These are phyloP conservation scores for Lophium mytilinum DNA, from an alignment of 495 filamentous ascomycete species.

Conservation along the genomic window DNA sequence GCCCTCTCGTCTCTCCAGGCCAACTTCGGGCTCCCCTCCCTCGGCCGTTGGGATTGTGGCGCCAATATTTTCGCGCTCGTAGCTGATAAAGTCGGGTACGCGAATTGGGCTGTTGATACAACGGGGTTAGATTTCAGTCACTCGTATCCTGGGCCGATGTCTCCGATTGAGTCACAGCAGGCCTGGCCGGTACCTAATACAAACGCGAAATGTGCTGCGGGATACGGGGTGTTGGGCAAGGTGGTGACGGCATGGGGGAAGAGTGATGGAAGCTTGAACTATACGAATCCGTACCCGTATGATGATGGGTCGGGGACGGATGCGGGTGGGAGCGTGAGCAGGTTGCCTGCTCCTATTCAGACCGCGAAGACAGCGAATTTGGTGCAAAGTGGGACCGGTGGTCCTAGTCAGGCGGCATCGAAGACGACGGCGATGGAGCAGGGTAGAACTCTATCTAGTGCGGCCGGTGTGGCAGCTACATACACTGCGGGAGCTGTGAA, in stretches of 20 bases:
- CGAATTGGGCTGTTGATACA: conserved; percentile 43
- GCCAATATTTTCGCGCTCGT: conserved; percentile 60
- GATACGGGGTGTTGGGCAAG: conserved; percentile 36
- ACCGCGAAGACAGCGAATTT: no score
- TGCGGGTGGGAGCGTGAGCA: neutral
- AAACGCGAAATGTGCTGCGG: conserved; percentile 38
- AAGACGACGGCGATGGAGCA: no score
- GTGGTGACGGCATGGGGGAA: neutral
- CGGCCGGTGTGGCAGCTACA: no score
- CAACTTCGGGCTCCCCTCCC: conserved; percentile 61
- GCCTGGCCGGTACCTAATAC: conserved; percentile 40
- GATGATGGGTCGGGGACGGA: neutral
- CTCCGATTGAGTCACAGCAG: conserved; percentile 29
- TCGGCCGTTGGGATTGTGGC: conserved; percentile 64
- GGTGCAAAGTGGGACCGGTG: no score
- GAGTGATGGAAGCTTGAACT: neutral
- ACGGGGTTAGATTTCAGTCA: conserved; percentile 39
- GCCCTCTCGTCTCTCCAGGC: conserved; percentile 54
- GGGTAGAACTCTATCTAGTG: no score
- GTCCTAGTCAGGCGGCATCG: no score
- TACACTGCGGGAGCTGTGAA: no score
- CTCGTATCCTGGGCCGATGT: conserved; percentile 43
- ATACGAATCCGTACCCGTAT: neutral
- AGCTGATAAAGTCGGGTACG: conserved; percentile 49
- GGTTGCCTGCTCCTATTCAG: no score